These are phyloP conservation scores for Neurospora sp. DNA, from an alignment of 2,329 filamentous ascomycete species.

Conservation along the genomic window DNA sequence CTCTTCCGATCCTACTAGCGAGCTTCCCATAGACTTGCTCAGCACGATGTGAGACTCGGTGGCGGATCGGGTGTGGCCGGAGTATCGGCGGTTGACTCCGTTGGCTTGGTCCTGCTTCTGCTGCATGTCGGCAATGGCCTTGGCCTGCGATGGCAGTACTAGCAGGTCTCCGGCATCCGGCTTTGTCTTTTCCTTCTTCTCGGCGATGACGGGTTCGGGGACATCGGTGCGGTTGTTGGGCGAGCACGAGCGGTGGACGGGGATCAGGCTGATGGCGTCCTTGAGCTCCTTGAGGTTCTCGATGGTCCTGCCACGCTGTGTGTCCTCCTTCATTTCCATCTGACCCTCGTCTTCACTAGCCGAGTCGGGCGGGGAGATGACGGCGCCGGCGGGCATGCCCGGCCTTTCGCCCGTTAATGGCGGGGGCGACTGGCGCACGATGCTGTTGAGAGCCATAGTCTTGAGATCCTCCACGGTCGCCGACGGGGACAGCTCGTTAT, in stretches of 20 bases:
- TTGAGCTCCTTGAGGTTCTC: slow-evolving; percentile 60
- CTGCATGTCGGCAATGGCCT: slow-evolving; percentile 31
- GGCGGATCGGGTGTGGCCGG: slow-evolving; percentile 41
- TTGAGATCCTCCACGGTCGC: slow-evolving; percentile 41
- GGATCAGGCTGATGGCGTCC: slow-evolving; percentile 73
- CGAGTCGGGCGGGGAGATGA: slow-evolving; percentile 82
- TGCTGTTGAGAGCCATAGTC: slow-evolving; percentile 41
- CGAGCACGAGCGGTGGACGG: slow-evolving; percentile 52
- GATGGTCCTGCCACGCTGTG: slow-evolving; percentile 33
- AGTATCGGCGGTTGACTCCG: slow-evolving; percentile 28
- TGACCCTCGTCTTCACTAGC: slow-evolving; percentile 65
- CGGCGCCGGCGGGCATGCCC: slow-evolving; percentile 70
- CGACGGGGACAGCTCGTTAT: slow-evolving; percentile 35
- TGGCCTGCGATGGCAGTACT: slow-evolving; percentile 26
- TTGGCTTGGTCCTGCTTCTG: slow-evolving; percentile 32
- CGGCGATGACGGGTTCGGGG: not conserved
- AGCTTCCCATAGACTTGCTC: slow-evolving; percentile 38
- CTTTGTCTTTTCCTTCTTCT: slow-evolving; percentile 2
- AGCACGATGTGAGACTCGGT: slow-evolving; percentile 44
- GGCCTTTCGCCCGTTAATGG: slow-evolving; percentile 57
- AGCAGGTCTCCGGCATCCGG: slow-evolving; percentile 28
- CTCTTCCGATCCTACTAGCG: slow-evolving; percentile 47
- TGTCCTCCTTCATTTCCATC: not conserved
- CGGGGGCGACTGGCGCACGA: slow-evolving; percentile 75
- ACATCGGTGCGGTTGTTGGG: slow-evolving; percentile 28